Conservation (phyloP, 192 early-diverging fungal species). For the Backusella westeae region DNA sequence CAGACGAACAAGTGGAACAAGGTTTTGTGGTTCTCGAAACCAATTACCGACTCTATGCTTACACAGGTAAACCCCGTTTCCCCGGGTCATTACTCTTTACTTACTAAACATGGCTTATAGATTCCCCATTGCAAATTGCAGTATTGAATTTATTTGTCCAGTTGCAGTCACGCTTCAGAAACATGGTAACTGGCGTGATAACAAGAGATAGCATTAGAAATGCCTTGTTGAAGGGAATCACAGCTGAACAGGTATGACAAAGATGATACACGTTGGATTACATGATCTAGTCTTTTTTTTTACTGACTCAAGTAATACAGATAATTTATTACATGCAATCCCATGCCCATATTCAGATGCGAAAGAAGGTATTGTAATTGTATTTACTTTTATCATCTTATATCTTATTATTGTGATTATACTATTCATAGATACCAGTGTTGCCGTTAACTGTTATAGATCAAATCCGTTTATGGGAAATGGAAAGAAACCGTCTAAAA, state of each 20-base stretch:
- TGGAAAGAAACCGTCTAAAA: slow-evolving; percentile 82
- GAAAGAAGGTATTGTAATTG: slow-evolving; percentile 49
- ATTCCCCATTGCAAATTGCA: slow-evolving; percentile 91
- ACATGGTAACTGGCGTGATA: slow-evolving; percentile 87
- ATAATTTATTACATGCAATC: slow-evolving; percentile 88
- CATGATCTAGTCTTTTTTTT: not conserved
- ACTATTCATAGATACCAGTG: slow-evolving; percentile 54
- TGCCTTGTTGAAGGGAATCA: slow-evolving; percentile 85
- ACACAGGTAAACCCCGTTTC: slow-evolving; percentile 61
- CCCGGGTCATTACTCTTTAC: not conserved
- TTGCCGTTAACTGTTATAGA: slow-evolving; percentile 91
- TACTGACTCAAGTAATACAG: slow-evolving; percentile 27
- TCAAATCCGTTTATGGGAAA: slow-evolving; percentile 96
- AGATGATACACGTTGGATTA: not conserved
- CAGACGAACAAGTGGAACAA: slow-evolving; percentile 42
- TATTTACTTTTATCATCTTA: not conserved
- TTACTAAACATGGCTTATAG: slow-evolving; percentile 18
- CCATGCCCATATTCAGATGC: slow-evolving; percentile 94
- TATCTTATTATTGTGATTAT: not conserved
- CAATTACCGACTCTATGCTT: slow-evolving; percentile 93
- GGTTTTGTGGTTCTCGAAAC: slow-evolving; percentile 96
- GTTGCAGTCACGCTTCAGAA: slow-evolving; percentile 80
- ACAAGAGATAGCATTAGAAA: slow-evolving; percentile 85
- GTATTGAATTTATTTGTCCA: slow-evolving; percentile 89
- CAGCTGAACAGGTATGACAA: slow-evolving; percentile 76